Conservation (phyloP, 352 stramenopile species). For the Globisporangium recalcitrans region DNA sequence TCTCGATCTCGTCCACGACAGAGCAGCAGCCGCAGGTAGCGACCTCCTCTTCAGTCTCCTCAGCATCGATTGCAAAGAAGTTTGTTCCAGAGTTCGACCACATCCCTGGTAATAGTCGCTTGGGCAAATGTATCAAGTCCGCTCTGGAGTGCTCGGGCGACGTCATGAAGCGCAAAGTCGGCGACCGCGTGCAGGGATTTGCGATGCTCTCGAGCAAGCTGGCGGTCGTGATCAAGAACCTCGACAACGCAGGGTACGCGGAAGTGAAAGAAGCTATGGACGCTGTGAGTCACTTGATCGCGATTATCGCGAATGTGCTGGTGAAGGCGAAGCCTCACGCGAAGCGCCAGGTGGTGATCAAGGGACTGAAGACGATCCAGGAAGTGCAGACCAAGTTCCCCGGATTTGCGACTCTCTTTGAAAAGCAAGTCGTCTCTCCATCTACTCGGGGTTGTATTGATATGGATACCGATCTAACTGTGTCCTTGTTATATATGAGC, state of each 20-base stretch:
- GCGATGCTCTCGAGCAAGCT: conserved; percentile 6
- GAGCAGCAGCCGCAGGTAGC: conserved; percentile 4
- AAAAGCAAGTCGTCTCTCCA: conserved; percentile 5
- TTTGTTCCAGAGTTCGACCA: conserved; percentile 3
- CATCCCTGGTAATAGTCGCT: neutral
- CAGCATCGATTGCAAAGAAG: conserved; percentile 14
- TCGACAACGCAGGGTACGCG: conserved; percentile 4
- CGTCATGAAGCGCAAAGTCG: conserved; percentile 14
- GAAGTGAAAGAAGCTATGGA: conserved; percentile 12
- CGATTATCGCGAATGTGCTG: conserved; percentile 7
- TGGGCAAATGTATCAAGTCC: conserved; percentile 9
- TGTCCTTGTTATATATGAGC: neutral
- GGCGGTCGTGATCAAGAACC: conserved; percentile 9
- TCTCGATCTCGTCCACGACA: conserved; percentile 8
- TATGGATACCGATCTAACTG: neutral
- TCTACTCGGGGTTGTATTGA: neutral
- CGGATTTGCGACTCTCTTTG: conserved; percentile 7
- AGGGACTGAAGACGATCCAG: conserved; percentile 15
- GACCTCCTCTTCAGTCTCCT: neutral
- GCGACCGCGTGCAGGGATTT: conserved; percentile 15
- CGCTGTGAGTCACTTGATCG: conserved; percentile 5
- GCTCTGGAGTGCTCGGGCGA: conserved; percentile 10
- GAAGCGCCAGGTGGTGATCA: conserved; percentile 10
- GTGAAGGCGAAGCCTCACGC: conserved; percentile 15
- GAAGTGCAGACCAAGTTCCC: conserved; percentile 17